phyloP scores from a whole-genome alignment of 371 early-diverging fungal species.

The Mortierella sp. region DNA sequence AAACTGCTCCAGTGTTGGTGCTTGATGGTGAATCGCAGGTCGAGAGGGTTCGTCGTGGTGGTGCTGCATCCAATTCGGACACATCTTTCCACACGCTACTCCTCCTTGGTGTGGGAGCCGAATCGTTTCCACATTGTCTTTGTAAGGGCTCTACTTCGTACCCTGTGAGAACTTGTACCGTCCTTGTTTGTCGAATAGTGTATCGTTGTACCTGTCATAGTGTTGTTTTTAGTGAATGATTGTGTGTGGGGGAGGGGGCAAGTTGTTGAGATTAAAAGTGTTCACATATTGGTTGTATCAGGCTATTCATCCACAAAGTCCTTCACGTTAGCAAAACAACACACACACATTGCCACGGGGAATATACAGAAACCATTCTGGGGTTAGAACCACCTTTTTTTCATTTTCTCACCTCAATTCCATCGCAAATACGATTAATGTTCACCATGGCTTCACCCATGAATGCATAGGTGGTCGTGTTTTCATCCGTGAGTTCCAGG shows the following conservation, averaged over 20 bases:
- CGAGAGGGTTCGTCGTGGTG: constrained; percentile 25
- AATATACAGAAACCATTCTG: too few species aligned
- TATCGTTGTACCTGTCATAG: constrained; percentile 1
- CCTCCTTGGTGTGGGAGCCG: neutral
- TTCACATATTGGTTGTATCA: too few species aligned
- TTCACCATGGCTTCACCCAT: constrained; percentile 9
- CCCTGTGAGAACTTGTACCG: neutral
- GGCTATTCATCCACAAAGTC: too few species aligned
- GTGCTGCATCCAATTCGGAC: neutral
- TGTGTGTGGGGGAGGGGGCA: too few species aligned
- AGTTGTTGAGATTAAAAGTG: too few species aligned
- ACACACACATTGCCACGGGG: neutral
- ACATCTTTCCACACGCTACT: constrained; percentile 13
- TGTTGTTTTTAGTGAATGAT: too few species aligned
- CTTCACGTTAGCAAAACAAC: too few species aligned
- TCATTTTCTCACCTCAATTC: constrained; percentile 8
- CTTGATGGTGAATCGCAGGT: constrained; percentile 14
- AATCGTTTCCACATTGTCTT: neutral
- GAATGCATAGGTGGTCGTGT: neutral
- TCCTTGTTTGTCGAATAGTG: neutral
- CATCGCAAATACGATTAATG: constrained; percentile 10
- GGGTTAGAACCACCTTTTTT: too few species aligned
- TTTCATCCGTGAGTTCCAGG: neutral
- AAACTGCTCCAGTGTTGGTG: constrained; percentile 26
- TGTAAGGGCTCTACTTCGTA: neutral